These are phyloP conservation scores for Spongospora subterranea DNA, from an alignment of 208 protist genomes.

Conservation along the genomic window DNA sequence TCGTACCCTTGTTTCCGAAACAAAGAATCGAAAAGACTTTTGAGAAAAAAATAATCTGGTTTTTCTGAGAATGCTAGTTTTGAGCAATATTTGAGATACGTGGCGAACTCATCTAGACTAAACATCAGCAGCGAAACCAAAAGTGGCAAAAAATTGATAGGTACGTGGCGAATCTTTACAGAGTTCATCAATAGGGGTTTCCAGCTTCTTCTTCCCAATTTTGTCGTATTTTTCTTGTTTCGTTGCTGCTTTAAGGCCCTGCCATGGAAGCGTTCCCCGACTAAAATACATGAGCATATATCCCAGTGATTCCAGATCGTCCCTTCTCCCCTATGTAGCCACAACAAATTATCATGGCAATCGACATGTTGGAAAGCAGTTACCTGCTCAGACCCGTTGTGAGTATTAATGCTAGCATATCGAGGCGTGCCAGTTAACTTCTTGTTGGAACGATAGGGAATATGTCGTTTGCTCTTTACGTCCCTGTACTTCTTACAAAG, in stretches of 20 bases:
- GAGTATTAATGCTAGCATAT: constrained; percentile 99
- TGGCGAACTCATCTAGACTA: constrained; percentile 61
- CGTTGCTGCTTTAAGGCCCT: constrained; percentile 91
- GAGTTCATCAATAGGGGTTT: constrained; percentile 88
- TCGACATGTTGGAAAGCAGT: neutral
- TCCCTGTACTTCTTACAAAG: constrained; percentile 98
- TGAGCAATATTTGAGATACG: constrained; percentile 53
- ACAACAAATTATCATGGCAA: neutral
- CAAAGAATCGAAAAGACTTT: constrained; percentile 52
- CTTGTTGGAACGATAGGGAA: constrained; percentile 98
- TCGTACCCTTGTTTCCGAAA: constrained; percentile 60
- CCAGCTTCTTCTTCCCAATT: constrained; percentile 95
- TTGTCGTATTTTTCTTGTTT: constrained; percentile 98
- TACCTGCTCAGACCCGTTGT: constrained; percentile 94
- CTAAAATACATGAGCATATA: constrained; percentile 99
- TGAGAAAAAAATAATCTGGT: constrained; percentile 61
- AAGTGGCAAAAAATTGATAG: neutral
- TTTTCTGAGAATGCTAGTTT: constrained; percentile 61
- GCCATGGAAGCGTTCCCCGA: constrained; percentile 96
- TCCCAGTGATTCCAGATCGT: constrained; percentile 90
- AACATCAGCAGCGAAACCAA: constrained; percentile 39
- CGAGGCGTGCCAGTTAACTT: constrained; percentile 98
- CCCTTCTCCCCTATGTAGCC: constrained; percentile 20
- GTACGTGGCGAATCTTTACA: constrained; percentile 81
- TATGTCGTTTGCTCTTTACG: constrained; percentile 95